These are phyloP conservation scores for Thraustochytrium aureum DNA, from an alignment of 352 stramenopile genomes.

Conservation along the genomic window DNA sequence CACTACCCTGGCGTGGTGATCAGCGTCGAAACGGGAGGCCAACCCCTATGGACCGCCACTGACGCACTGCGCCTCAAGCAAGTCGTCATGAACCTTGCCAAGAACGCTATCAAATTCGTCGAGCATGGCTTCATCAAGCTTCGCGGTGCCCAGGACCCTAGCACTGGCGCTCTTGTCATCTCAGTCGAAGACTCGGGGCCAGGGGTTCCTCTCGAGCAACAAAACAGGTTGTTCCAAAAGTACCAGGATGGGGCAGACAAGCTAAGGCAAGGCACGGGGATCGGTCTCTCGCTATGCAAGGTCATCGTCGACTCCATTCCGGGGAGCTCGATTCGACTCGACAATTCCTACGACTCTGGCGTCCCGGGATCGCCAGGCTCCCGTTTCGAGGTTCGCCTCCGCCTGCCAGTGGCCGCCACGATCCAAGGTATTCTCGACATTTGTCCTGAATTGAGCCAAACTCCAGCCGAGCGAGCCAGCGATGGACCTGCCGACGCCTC, in stretches of 20 bases:
- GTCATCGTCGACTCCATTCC: slow-evolving; percentile 31
- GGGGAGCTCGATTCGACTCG: slow-evolving; percentile 11
- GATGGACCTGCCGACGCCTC: too few species aligned
- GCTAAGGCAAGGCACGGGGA: background rate
- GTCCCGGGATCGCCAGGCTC: background rate
- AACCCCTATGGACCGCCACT: too few species aligned
- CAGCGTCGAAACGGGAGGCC: too few species aligned
- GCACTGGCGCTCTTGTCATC: background rate
- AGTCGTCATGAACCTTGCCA: slow-evolving; percentile 47
- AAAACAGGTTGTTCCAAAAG: background rate
- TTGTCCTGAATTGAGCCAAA: too few species aligned
- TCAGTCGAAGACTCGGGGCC: slow-evolving; percentile 25
- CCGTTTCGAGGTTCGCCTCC: slow-evolving; percentile 17
- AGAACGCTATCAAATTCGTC: slow-evolving; percentile 51
- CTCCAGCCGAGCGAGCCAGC: too few species aligned
- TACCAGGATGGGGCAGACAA: background rate
- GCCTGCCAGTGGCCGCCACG: background rate
- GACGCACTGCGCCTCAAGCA: slow-evolving; percentile 43
- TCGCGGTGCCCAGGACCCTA: background rate
- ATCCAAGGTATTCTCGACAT: background rate
- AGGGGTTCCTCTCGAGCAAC: slow-evolving; percentile 5
- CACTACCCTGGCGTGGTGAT: too few species aligned
- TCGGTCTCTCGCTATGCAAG: slow-evolving; percentile 29
- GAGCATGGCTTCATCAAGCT: slow-evolving; percentile 15
- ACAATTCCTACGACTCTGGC: slow-evolving; percentile 16